Evolutionary conservation across 306 rosid species (phyloP).

Genomic region (Argentina anserina): DNA sequence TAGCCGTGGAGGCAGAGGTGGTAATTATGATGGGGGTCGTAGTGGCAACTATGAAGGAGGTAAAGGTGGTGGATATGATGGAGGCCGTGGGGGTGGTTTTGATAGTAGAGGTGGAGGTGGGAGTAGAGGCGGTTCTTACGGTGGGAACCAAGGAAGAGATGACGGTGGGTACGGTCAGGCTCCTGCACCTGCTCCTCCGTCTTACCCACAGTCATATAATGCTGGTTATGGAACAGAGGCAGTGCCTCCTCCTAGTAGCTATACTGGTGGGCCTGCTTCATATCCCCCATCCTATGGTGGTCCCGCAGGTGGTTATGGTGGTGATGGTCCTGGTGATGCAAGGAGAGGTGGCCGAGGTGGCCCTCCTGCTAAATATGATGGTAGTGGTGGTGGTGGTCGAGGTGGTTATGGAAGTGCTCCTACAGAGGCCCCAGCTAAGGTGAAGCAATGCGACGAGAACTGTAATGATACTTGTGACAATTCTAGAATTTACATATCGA

Average conservation of each 20-base stretch:
- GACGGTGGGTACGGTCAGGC: constrained; percentile 72
- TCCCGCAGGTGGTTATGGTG: constrained; percentile 57
- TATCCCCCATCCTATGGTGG: constrained; percentile 90
- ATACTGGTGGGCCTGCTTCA: constrained; percentile 75
- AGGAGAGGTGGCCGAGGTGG: constrained; percentile 60
- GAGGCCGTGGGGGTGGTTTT: constrained; percentile 34
- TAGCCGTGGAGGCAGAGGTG: constrained; percentile 53
- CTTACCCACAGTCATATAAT: constrained; percentile 54
- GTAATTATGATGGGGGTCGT: constrained; percentile 39
- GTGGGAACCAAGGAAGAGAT: constrained; percentile 58
- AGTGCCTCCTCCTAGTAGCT: constrained; percentile 89
- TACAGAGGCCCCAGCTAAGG: constrained; percentile 57
- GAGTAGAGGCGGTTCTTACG: constrained; percentile 63
- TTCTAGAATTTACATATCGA: constrained; percentile 94
- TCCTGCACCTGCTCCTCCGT: constrained; percentile 60
- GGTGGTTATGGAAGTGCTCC: constrained; percentile 72
- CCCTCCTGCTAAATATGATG: constrained; percentile 45
- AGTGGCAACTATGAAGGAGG: constrained; percentile 29
- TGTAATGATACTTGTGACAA: constrained; percentile 91
- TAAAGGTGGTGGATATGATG: constrained; percentile 29
- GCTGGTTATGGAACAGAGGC: constrained; percentile 76
- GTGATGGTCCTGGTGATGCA: constrained; percentile 45
- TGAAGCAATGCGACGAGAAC: constrained; percentile 90
- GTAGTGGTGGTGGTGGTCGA: constrained; percentile 47
- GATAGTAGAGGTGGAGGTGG: constrained; percentile 64